Evolutionary conservation across 176 grass and related monocot species (phyloP).

Genomic region (Oryza brachyantha): DNA sequence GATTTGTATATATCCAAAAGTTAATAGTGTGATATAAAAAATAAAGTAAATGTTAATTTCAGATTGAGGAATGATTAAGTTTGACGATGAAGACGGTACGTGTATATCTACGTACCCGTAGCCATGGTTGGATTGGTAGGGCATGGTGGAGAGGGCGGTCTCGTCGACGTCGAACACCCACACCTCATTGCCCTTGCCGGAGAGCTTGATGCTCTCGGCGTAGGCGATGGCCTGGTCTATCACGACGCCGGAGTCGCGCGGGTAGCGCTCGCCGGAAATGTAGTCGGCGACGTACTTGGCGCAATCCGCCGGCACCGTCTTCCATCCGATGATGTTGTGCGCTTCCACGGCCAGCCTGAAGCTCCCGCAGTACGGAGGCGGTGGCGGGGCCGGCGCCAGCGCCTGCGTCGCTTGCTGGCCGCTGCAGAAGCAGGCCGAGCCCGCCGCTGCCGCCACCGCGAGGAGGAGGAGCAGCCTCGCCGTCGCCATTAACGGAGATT

Average conservation of each 20-base stretch:
- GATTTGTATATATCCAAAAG: too few species aligned
- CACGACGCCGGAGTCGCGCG: conserved; percentile 38
- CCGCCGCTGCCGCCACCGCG: not conserved
- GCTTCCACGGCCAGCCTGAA: conserved; percentile 44
- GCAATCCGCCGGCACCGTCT: conserved; percentile 34
- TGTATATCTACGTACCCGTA: too few species aligned
- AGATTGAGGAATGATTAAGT: too few species aligned
- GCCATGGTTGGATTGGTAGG: not conserved
- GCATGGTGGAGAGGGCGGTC: conserved; percentile 23
- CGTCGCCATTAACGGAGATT: not conserved
- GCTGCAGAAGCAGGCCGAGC: not conserved
- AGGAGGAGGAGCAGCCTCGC: not conserved
- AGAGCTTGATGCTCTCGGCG: conserved; percentile 27
- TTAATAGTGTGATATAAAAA: too few species aligned
- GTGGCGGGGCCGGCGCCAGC: too few species aligned
- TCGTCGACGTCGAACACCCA: conserved; percentile 76
- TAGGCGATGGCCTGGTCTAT: conserved; percentile 45
- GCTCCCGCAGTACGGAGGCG: conserved; percentile 41
- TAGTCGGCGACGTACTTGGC: conserved; percentile 41
- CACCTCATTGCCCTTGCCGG: conserved; percentile 42
- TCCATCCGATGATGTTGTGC: conserved; percentile 44
- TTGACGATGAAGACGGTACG: too few species aligned
- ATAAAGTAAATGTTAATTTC: too few species aligned
- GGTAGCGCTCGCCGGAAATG: conserved; percentile 47
- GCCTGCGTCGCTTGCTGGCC: not conserved